Conservation (phyloP, 225 moss, liverwort and hornwort genomes). For the Marchantia polymorpha region DNA sequence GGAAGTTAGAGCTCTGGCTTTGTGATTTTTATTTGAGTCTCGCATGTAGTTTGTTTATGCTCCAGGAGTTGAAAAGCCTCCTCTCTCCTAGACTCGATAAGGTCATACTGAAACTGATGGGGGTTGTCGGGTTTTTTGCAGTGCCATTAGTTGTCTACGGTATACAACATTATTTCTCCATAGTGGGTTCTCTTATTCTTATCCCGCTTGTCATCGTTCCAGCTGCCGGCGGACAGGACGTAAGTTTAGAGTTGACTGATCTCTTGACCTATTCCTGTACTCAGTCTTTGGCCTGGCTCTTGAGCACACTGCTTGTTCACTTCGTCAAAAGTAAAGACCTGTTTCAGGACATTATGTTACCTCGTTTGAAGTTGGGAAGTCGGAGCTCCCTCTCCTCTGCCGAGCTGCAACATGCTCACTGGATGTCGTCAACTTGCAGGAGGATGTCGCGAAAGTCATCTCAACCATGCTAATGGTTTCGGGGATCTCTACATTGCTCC, state of each 20-base stretch:
- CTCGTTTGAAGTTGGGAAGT: too few species aligned
- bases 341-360: too few species aligned
- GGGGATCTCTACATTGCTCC: conserved; percentile 75
- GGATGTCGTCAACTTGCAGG: conserved; percentile 37
- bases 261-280: too few species aligned
- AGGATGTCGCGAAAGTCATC: conserved; percentile 81
- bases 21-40: too few species aligned
- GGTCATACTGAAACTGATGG: background rate
- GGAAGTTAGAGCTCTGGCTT: too few species aligned
- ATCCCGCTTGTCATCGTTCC: conserved; percentile 86
- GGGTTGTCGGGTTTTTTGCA: conserved; percentile 34
- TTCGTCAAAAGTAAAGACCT: too few species aligned
- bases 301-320: background rate
- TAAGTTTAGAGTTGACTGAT: conserved; percentile 35
- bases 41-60: background rate
- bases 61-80: background rate
- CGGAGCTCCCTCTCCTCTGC: too few species aligned
- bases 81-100: background rate
- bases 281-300: background rate
- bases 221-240: conserved; percentile 73
- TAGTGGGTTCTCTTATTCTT: conserved; percentile 77
- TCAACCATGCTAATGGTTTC: conserved; percentile 86
- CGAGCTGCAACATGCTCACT: background rate
- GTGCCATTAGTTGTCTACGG: conserved; percentile 76
- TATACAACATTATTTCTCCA: conserved; percentile 84